Conservation (phyloP, 2,329 filamentous ascomycete species). For the Aspergillus pseudoterreus region DNA sequence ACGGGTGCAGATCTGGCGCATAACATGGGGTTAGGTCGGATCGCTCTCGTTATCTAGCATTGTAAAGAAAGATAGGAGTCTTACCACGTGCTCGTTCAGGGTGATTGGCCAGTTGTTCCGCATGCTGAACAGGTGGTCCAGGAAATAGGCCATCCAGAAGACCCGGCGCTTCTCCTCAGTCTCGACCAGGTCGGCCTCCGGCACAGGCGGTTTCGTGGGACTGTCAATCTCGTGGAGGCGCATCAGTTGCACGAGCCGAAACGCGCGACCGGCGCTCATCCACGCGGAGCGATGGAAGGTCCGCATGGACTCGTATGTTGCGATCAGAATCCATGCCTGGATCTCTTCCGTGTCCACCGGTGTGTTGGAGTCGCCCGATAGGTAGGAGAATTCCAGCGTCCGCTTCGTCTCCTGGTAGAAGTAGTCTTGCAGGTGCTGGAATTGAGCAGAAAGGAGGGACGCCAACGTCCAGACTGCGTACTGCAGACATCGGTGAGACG, state of each 20-base stretch:
- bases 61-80: background rate
- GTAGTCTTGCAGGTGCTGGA: background rate
- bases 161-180: slow-evolving; percentile 31
- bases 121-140: slow-evolving; percentile 32
- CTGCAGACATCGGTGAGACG: slow-evolving; percentile 13
- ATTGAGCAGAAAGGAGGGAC: slow-evolving; percentile 11
- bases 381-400: no score
- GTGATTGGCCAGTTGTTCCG: slow-evolving; percentile 24
- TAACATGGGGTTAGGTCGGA: background rate
- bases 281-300: slow-evolving; percentile 22
- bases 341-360: slow-evolving; percentile 9
- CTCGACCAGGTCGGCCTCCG: slow-evolving; percentile 16
- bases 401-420: background rate
- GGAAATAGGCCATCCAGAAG: slow-evolving; percentile 37
- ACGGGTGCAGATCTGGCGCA: background rate
- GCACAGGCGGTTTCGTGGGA: background rate
- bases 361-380: no score
- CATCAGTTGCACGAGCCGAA: slow-evolving; percentile 31
- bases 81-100: slow-evolving; percentile 23
- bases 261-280: slow-evolving; percentile 27
- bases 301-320: slow-evolving; percentile 8
- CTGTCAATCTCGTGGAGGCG: slow-evolving; percentile 26
- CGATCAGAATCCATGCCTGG: slow-evolving; percentile 9
- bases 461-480: slow-evolving; percentile 38
- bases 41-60: background rate